Evolutionary conservation across 1,284 basidiomycete genomes (phyloP).

Genomic region (Macrocystidia cucumis): DNA sequence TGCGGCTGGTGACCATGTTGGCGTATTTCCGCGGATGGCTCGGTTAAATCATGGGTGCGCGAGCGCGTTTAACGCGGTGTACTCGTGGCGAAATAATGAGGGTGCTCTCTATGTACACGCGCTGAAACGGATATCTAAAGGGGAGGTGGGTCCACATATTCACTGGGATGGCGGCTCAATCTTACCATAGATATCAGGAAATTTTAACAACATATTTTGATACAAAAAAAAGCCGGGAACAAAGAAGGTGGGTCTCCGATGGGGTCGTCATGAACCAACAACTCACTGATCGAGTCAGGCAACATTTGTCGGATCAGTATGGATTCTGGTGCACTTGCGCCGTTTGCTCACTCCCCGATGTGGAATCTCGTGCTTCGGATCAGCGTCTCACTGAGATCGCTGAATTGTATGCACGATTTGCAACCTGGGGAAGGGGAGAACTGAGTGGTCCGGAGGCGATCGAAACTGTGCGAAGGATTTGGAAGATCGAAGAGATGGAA

Average conservation of each 20-base stretch:
- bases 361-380: constrained; percentile 41
- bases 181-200: constrained; percentile 31
- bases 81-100: constrained; percentile 44
- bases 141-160: constrained; percentile 30
- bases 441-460: constrained; percentile 44
- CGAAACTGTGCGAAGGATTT: constrained; percentile 38
- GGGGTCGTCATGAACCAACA: not conserved
- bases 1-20: constrained; percentile 38
- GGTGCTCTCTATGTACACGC: constrained; percentile 44
- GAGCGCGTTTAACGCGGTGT: constrained; percentile 54
- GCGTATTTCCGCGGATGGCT: constrained; percentile 55
- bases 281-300: constrained; percentile 22
- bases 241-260: constrained; percentile 33
- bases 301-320: constrained; percentile 38
- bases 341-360: constrained; percentile 43
- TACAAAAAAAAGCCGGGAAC: constrained; percentile 40
- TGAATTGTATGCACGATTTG: constrained; percentile 32
- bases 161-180: too few species aligned
- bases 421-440: constrained; percentile 33
- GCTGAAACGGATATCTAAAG: constrained; percentile 39
- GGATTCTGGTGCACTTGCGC: constrained; percentile 51
- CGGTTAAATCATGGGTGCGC: constrained; percentile 61
- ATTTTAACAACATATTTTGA: constrained; percentile 52
- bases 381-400: constrained; percentile 35
- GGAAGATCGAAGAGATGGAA: constrained; percentile 48